phyloP scores from a whole-genome alignment of 2,329 filamentous ascomycete species.

The Ambrosiella beaveri region DNA sequence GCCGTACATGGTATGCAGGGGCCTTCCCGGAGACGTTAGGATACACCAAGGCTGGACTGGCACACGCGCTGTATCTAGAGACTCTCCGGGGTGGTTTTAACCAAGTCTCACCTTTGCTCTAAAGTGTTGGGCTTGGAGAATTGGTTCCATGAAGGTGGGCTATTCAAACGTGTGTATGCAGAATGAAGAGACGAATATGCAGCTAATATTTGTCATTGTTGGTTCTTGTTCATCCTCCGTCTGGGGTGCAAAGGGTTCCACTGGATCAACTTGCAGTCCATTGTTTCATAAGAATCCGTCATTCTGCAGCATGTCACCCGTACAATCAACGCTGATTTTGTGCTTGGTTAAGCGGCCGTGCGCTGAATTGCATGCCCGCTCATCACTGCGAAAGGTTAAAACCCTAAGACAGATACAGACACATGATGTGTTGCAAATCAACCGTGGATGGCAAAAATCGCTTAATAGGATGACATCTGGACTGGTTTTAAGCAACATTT shows the following conservation, averaged over 20 bases:
- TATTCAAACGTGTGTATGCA: not conserved
- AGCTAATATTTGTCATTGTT: not conserved
- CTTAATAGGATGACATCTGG: too few species aligned
- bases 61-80: too few species aligned
- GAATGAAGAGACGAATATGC: not conserved
- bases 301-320: not conserved
- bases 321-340: not conserved
- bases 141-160: too few species aligned
- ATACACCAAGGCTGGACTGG: not conserved
- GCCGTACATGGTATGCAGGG: not conserved
- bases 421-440: not conserved
- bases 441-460: not conserved
- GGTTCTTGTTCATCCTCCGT: not conserved
- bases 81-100: too few species aligned
- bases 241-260: not conserved
- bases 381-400: not conserved
- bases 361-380: not conserved
- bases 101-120: too few species aligned
- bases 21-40: not conserved
- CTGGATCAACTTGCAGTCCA: not conserved
- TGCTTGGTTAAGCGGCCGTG: not conserved
- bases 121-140: too few species aligned
- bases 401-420: not conserved
- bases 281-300: not conserved
- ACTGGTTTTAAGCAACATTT: too few species aligned